phyloP scores from a whole-genome alignment of 2,329 filamentous ascomycete genomes.

The Ophiocordyceps unilateralis region DNA sequence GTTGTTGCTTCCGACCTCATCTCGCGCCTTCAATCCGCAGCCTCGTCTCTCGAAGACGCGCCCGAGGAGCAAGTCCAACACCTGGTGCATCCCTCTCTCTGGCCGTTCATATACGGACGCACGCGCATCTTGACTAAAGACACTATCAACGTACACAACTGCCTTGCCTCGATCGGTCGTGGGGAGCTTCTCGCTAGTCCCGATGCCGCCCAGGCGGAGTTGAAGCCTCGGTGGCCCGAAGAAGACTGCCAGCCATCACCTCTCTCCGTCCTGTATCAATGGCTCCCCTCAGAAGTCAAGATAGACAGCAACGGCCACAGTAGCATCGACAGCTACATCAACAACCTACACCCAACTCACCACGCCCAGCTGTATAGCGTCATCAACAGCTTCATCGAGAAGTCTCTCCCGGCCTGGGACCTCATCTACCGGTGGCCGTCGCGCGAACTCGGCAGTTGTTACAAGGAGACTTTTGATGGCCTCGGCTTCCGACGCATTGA shows the following conservation, averaged over 20 bases:
- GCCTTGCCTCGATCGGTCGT: slow-evolving; percentile 16
- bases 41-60: slow-evolving; percentile 30
- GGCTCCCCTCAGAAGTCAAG: slow-evolving; percentile 31
- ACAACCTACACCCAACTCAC: not conserved
- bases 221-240: not conserved
- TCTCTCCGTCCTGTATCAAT: slow-evolving; percentile 13
- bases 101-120: slow-evolving; percentile 36
- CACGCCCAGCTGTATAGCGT: not conserved
- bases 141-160: slow-evolving; percentile 18
- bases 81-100: slow-evolving; percentile 47
- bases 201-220: not conserved
- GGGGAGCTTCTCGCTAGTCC: slow-evolving; percentile 12
- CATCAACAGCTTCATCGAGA: not conserved
- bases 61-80: slow-evolving; percentile 37
- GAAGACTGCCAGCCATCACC: not conserved
- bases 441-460: slow-evolving; percentile 6
- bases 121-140: slow-evolving; percentile 16
- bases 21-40: slow-evolving; percentile 23
- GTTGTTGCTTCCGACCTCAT: slow-evolving; percentile 11
- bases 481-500: not conserved
- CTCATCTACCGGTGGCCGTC: slow-evolving; percentile 12
- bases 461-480: slow-evolving; percentile 2
- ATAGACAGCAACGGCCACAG: slow-evolving; percentile 15
- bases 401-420: not conserved
- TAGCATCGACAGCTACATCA: slow-evolving; percentile 19